phyloP scores from a whole-genome alignment of 2,329 filamentous ascomycete genomes.

The Botryosphaeria dothidea region DNA sequence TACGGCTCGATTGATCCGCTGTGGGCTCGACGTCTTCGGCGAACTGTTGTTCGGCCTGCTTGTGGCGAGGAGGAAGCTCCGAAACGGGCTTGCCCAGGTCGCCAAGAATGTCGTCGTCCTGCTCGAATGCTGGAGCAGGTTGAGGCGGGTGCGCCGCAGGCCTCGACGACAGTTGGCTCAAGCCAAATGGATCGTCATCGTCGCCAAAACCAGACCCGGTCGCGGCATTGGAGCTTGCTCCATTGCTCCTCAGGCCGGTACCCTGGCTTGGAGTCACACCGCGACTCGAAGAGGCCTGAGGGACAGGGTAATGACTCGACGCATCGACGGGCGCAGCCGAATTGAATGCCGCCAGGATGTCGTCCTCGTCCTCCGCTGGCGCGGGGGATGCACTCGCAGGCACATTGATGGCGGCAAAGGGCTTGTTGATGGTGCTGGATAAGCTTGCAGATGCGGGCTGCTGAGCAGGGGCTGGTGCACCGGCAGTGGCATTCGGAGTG shows the following conservation, averaged over 20 bases:
- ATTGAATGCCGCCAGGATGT: conserved; percentile 63
- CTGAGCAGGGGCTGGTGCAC: conserved; percentile 37
- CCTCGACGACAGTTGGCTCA: conserved; percentile 62
- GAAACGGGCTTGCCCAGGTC: conserved; percentile 61
- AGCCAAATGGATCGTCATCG: conserved; percentile 81
- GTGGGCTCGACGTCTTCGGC: neutral
- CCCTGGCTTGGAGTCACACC: neutral
- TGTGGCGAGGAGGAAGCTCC: conserved; percentile 44
- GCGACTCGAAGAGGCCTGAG: conserved; percentile 34
- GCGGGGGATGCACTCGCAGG: conserved; percentile 26
- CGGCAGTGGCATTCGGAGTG: conserved; percentile 37
- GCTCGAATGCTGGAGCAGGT: conserved; percentile 20
- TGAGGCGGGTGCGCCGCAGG: conserved; percentile 30
- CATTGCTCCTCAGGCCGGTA: neutral
- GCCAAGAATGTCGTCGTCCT: conserved; percentile 62
- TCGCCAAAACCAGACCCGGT: conserved; percentile 41
- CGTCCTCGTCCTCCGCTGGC: conserved; percentile 51
- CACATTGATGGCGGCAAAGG: conserved; percentile 37
- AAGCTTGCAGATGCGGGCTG: conserved; percentile 41
- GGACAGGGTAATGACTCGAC: conserved; percentile 60
- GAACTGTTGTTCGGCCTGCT: conserved; percentile 19
- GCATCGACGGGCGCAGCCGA: conserved; percentile 59
- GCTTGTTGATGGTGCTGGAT: conserved; percentile 40
- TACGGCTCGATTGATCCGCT: conserved; percentile 17
- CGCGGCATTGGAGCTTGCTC: conserved; percentile 26